Conservation (phyloP, 2,329 filamentous ascomycete genomes). For the Blastomyces gilchristii region DNA sequence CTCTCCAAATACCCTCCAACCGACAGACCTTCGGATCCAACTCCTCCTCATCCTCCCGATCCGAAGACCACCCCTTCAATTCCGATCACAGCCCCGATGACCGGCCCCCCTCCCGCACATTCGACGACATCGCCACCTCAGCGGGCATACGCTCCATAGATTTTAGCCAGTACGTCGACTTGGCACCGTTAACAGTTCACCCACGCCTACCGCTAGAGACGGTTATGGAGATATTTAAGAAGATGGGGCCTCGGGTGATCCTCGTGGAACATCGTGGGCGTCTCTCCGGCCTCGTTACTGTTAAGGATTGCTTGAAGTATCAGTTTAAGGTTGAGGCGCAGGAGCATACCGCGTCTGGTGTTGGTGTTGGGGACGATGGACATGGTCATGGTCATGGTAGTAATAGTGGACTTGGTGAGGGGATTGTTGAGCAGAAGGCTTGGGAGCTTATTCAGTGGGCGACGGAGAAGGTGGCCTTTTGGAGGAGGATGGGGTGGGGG, state of each 20-base stretch:
- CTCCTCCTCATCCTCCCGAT: background rate
- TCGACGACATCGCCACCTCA: constrained; percentile 50
- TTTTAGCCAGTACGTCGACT: constrained; percentile 78
- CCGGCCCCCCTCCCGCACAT: constrained; percentile 39
- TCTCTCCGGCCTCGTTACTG: constrained; percentile 76
- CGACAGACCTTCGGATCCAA: background rate
- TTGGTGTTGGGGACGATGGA: constrained; percentile 20
- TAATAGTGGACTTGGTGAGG: constrained; percentile 9
- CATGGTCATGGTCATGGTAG: constrained; percentile 17
- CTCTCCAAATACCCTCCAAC: background rate
- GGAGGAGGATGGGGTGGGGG: constrained; percentile 10
- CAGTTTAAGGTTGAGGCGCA: constrained; percentile 92
- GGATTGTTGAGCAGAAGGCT: constrained; percentile 27
- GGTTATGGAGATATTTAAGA: constrained; percentile 97
- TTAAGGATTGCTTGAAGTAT: constrained; percentile 94
- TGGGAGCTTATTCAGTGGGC: constrained; percentile 31
- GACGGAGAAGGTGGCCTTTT: constrained; percentile 17
- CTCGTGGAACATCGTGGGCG: constrained; percentile 82
- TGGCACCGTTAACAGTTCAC: constrained; percentile 81
- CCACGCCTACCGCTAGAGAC: constrained; percentile 87
- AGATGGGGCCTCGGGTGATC: constrained; percentile 89
- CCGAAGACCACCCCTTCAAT: background rate
- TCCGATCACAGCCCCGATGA: constrained; percentile 2
- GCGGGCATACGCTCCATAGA: constrained; percentile 55
- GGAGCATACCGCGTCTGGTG: constrained; percentile 48